Conservation (phyloP, 2,329 filamentous ascomycete species). For the Aureobasidium melanogenum region DNA sequence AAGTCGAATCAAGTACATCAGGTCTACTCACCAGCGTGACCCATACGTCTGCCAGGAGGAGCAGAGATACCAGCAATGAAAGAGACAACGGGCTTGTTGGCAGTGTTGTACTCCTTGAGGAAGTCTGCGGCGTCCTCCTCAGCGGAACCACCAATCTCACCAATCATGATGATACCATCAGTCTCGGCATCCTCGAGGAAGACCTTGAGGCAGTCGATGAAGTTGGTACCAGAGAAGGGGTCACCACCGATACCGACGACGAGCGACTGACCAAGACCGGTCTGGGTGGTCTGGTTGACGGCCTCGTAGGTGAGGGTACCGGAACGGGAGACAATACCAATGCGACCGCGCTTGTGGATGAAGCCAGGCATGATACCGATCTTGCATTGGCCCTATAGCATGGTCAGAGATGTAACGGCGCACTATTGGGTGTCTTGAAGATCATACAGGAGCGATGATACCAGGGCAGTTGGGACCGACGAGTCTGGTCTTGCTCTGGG, state of each 20-base stretch:
- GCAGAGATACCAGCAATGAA: constrained; percentile 99
- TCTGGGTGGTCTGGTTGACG: constrained; percentile 98
- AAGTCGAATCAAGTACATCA: neutral
- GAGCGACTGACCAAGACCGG: constrained; percentile 92
- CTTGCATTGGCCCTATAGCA: constrained; percentile 82
- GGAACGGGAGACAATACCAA: constrained; percentile 96
- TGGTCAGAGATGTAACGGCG: neutral
- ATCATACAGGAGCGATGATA: constrained; percentile 69
- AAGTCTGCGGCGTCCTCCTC: constrained; percentile 98
- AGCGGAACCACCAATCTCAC: constrained; percentile 93
- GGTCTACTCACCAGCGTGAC: constrained; percentile 66
- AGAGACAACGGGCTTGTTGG: constrained; percentile 91
- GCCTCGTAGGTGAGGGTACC: constrained; percentile 99
- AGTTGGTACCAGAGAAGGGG: constrained; percentile 98
- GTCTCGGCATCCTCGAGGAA: constrained; percentile 95
- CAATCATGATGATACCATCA: constrained; percentile 99
- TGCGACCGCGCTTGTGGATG: constrained; percentile 98
- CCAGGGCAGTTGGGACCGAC: constrained; percentile 97
- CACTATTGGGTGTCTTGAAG: neutral
- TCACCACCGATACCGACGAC: constrained; percentile 98
- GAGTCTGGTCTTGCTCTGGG: constrained; percentile 91
- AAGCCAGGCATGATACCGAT: constrained; percentile 99
- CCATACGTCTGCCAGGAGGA: constrained; percentile 93
- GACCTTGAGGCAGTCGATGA: constrained; percentile 97
- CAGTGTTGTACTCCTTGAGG: constrained; percentile 81